Evolutionary conservation across 805 yeast genomes (phyloP), one percentile per base, ranked within the genome.

Genomic region (Candida parachauliodes): DNA sequence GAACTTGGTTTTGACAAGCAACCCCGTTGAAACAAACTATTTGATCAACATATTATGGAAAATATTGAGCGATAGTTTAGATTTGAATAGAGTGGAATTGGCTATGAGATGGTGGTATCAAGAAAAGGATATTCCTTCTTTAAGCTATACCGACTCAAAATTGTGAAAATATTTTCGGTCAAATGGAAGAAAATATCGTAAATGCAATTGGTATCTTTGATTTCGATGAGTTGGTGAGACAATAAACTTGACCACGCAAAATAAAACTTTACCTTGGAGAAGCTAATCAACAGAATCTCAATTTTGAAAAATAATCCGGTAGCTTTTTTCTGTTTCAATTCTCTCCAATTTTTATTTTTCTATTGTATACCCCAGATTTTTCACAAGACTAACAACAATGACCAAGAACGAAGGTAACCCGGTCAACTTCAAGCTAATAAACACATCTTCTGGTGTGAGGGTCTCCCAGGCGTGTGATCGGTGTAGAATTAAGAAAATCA

Each of bases 401-500:
- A 10, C 28, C 4, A 32, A 19, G 24, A 32, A 34, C 20, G 27
- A 34, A 6, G 32, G 20, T 3, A 16, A 27, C 3, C 21, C 22
- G 11, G 21, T 29, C 12, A 63, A 62, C 44, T 53, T 59, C 41
- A 65, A 65, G 42, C 49, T 66, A 34, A 68, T 68, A 7, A 57
- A 51, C 33, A 65, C 72, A 12, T 59, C 60, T 3, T 43, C 58
- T 5, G 71, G 72, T 0, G 50, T 59, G n/a, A 43, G 91, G 43
- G 80, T 81, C 2, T 74, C 83, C 1, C 93, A 84, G 56, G 93
- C 93, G 2, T 84, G 94, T 60, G 93, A 84, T 55, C 64, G 93
- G 23, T 84, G 93, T 50, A 66, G 91, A 31, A 76, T 81, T 45
- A 81, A 85, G 48, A 84, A 83, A 59, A 81, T 83, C 45, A 79